Conservation (phyloP, 1,139 yeast genomes). For the Pichia terricola region DNA sequence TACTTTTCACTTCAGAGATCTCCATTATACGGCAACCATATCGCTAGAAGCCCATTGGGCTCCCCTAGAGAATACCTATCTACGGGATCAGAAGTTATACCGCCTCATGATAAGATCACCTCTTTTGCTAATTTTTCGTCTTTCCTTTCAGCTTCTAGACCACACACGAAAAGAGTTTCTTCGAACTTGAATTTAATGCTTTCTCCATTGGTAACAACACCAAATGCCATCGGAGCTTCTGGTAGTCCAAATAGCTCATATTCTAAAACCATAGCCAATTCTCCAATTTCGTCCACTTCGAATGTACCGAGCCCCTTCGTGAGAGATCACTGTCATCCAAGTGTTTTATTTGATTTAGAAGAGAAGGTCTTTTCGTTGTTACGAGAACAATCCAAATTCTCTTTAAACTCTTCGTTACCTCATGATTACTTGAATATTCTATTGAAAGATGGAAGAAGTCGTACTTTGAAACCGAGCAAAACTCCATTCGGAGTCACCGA, state of each 20-base stretch:
- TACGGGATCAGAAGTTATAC: too few species aligned
- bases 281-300: neutral
- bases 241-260: neutral
- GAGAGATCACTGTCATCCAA: conserved; percentile 1
- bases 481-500: neutral
- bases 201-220: conserved; percentile 6
- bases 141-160: too few species aligned
- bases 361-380: neutral
- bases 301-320: neutral
- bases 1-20: too few species aligned
- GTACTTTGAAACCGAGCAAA: neutral
- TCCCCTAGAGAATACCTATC: too few species aligned
- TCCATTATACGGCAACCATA: too few species aligned
- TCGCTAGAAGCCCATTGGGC: too few species aligned
- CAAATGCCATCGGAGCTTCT: neutral
- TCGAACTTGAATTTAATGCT: neutral
- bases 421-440: conserved; percentile 7
- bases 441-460: neutral
- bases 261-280: neutral
- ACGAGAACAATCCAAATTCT: neutral
- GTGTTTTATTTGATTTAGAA: conserved; percentile 7
- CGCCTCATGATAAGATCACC: too few species aligned
- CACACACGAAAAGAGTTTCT: too few species aligned
- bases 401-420: conserved; percentile 1
- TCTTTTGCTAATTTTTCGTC: too few species aligned